Evolutionary conservation across 23 red algal species (phyloP), one percentile per base, ranked within the genome.

Genomic region (Gracilaria gracilis): DNA sequence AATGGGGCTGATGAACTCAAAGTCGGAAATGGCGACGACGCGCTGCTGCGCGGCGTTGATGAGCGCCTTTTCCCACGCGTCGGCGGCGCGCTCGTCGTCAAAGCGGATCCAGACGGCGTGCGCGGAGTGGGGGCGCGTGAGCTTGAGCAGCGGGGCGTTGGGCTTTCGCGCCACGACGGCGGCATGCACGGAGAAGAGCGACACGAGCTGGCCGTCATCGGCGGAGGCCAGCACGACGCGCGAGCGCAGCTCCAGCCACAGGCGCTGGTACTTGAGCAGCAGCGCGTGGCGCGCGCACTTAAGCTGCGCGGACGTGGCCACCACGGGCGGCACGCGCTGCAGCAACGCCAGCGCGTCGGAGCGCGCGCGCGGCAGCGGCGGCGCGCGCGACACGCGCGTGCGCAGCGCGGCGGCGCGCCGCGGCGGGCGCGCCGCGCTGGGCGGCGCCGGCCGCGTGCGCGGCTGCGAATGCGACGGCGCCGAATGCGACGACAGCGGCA

Each of bases 1-100:
- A 74, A 98, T 94, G 16, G 96, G 92, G 33, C 91, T 93, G 34
- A 98, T 84, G 71, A 94, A 87, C 54, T 92, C 87, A 88, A 95
- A 98, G 61, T 98, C 96, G 24, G 81, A 80, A 69, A 95, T 80
- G 27, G 85, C 66, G 25, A 88, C 82, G 5, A 83, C 70, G 39
- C 87, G 85, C 69, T 81, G 35, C 4, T 48, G 42, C 0, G 85
- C 35, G 5, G 76, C 86, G 20, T 61, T 58, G 1, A 46, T 50
- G 1, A 98, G 32, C 29, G 88, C 88, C 50, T 86, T 82, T 33
- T 93, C 83, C 94, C 94, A 96, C 12, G 70, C 24, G n/a, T 78
- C 71, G 24, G 58, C 50, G 9, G 46, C 57, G 28, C 31, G 39
- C 9, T 92, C 83, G 37, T 82, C 79, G 51, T 84, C 86, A 25